Evolutionary conservation across 106 monocot species (phyloP).

Genomic region (Dioscorea alata): DNA sequence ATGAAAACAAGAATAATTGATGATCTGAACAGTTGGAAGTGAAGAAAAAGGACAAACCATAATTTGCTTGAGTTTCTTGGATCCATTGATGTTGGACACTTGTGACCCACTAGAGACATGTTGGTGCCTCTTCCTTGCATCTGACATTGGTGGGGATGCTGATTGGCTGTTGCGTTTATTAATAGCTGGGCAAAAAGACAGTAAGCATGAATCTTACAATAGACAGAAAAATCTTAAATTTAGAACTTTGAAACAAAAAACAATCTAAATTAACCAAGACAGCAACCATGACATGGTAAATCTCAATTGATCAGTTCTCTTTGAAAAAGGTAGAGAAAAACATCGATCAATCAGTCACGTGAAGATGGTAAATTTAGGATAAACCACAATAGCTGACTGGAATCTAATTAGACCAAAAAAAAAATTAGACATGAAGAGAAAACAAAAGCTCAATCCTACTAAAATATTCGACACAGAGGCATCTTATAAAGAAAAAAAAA

Average conservation of each 20-base stretch:
- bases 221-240: neutral
- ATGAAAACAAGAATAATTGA: neutral
- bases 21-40: neutral
- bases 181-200: slow-evolving; percentile 25
- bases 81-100: neutral
- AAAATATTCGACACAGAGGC: neutral
- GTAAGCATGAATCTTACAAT: neutral
- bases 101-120: slow-evolving; percentile 1
- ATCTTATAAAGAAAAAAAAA: neutral
- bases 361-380: too few species aligned
- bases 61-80: slow-evolving; percentile 4
- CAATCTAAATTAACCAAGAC: neutral
- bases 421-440: neutral
- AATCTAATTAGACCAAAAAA: neutral
- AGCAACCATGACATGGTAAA: neutral
- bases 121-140: slow-evolving; percentile 13
- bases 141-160: slow-evolving; percentile 18
- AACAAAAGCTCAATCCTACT: neutral
- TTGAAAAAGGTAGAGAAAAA: neutral
- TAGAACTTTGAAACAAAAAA: neutral
- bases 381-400: neutral
- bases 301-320: neutral
- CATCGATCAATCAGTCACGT: neutral
- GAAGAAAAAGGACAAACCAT: slow-evolving; percentile 12
- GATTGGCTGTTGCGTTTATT: slow-evolving; percentile 26